Evolutionary conservation across 805 yeast species (phyloP), one percentile per base, ranked within the genome.

Genomic region (Sugiyamaella qingdaonensis): DNA sequence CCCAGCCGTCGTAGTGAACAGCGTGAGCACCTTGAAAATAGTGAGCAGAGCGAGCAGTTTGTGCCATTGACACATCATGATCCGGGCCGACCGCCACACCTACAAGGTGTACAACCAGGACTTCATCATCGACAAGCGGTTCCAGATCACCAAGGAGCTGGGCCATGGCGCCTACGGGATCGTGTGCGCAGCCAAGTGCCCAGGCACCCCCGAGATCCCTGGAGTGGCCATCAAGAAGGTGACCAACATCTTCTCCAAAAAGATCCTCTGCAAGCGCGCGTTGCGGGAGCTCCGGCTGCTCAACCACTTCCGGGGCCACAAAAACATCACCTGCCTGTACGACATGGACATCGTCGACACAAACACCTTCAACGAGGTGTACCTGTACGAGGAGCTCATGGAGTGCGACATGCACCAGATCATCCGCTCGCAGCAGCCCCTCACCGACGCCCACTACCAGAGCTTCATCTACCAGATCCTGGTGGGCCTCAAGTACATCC

Each of bases 141-240:
- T 92, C 68, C 88, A 89, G 65, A 78, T 94, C 61, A 88, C 89
- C 54, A 88, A 91, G 64, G 98, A 94, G 62, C 78, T 94, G 37
- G 99, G 99, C 4, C 97, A 94, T 63, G 99, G 99, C 10, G 98
- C 99, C 0, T 94, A 94, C 65, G 99, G 99, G 41, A 85, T 92
- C 2, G 99, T 94, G 4, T 92, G 97, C 65, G 86, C 96, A 0
- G 99, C 99, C 14, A 81, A 84, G 61, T 91, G 90, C 68, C 77
- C 81, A 2, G 87, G 82, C 51, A 75, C 81, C 1, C 79, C 79
- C 4, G 88, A 84, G 49, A 92, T 86, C 45, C 91, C 90, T 5
- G 79, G 84, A 10, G 97, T 94, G 31, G 99, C 99, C 21, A 90
- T 94, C 64, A 94, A 94, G 71, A 94, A 94, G 67, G 92, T 94